These are phyloP conservation scores for Candida pini DNA, from an alignment of 805 yeast genomes.

Conservation along the genomic window DNA sequence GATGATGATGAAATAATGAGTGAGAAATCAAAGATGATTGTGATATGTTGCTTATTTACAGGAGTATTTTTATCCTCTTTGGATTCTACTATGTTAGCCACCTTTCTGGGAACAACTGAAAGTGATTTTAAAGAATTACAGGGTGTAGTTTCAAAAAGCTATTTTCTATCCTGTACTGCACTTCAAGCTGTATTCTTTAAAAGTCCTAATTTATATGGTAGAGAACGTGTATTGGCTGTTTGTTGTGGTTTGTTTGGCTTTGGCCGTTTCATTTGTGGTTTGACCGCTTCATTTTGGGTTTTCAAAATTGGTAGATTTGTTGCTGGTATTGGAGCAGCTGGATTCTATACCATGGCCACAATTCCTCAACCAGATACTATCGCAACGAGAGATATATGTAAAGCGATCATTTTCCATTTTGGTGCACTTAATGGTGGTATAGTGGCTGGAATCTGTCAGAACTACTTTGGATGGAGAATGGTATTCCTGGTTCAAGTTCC, in stretches of 20 bases:
- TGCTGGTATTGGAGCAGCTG: slow-evolving; percentile 89
- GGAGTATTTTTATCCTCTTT: slow-evolving; percentile 40
- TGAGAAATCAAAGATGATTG: slow-evolving; percentile 1
- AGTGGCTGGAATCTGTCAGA: slow-evolving; percentile 52
- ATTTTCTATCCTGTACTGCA: slow-evolving; percentile 38
- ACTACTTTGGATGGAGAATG: slow-evolving; percentile 59
- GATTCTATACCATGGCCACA: slow-evolving; percentile 68
- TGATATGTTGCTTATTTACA: slow-evolving; percentile 14
- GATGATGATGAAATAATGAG: not conserved
- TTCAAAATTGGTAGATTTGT: slow-evolving; percentile 57
- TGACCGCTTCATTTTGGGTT: slow-evolving; percentile 34
- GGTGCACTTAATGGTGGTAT: slow-evolving; percentile 75
- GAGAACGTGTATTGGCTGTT: slow-evolving; percentile 33
- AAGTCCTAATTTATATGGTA: slow-evolving; percentile 48
- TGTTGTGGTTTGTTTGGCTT: slow-evolving; percentile 29
- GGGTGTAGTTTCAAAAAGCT: slow-evolving; percentile 35
- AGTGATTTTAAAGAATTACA: slow-evolving; percentile 43
- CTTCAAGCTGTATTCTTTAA: slow-evolving; percentile 54
- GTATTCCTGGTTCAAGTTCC: slow-evolving; percentile 52
- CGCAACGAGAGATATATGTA: slow-evolving; percentile 69
- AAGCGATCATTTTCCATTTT: slow-evolving; percentile 67
- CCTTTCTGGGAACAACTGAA: slow-evolving; percentile 44
- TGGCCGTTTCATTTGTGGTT: slow-evolving; percentile 39
- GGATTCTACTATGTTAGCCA: slow-evolving; percentile 52
- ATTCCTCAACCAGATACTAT: slow-evolving; percentile 74